Evolutionary conservation across 176 grass and related monocot species (phyloP).

Genomic region (Melocanna baccifera): DNA sequence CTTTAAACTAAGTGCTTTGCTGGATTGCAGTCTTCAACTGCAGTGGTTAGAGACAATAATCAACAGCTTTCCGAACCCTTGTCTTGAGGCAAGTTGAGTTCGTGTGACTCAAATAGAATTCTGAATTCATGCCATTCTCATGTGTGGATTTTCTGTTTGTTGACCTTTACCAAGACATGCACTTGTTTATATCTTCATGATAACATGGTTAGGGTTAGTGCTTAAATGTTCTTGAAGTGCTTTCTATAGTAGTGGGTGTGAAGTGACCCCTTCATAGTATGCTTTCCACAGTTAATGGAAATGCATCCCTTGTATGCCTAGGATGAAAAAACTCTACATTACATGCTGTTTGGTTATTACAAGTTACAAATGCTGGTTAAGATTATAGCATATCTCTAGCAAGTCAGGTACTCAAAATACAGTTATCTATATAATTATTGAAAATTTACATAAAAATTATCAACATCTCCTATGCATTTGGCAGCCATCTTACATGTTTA

Average conservation of each 20-base stretch:
- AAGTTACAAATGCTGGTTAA: conserved; percentile 17
- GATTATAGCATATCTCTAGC: background rate
- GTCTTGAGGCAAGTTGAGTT: background rate
- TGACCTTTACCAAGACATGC: background rate
- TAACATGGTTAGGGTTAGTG: background rate
- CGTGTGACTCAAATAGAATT: background rate
- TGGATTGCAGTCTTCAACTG: conserved; percentile 13
- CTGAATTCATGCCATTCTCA: background rate
- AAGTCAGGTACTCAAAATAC: conserved; percentile 1
- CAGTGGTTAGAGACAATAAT: background rate
- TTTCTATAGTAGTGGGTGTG: background rate
- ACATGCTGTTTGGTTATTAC: background rate
- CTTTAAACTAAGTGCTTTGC: background rate
- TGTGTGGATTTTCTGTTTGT: background rate
- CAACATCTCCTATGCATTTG: conserved; percentile 39
- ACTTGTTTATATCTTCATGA: conserved; percentile 4
- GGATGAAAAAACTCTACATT: background rate
- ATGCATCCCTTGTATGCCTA: conserved; percentile 12
- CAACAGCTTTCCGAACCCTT: background rate
- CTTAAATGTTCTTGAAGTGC: background rate
- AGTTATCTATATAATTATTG: conserved; percentile 15
- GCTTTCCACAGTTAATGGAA: background rate
- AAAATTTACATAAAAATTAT: background rate
- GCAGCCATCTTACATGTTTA: conserved; percentile 98
- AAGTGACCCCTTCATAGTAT: background rate